Base-by-base conservation (phyloP, 2,329 filamentous ascomycete species). In the Alternaria incomplexa region DNA sequence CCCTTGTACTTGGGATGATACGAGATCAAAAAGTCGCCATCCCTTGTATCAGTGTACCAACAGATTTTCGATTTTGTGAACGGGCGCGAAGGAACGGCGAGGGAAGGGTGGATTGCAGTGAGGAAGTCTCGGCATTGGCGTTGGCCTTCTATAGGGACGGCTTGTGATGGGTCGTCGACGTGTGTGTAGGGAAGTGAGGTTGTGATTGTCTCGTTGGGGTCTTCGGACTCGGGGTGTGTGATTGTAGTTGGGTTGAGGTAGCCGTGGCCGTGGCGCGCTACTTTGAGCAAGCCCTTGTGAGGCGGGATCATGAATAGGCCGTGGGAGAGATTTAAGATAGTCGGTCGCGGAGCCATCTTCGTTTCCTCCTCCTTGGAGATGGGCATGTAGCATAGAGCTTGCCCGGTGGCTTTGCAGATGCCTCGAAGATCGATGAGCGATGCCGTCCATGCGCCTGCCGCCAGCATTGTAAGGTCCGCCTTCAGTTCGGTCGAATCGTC, bases 381-480 rank as follows among this genome's bases (percentile, higher is more conserved):
- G 66, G 88, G 85, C 68, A 97, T 83, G 81, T 96, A 97, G 12
- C 87, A 91, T 25, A 98, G 77, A 0, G 88, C 87, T 73, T 98
- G 95, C 13, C 93, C 95, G 0, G 93, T 97, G 3, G 94, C 91
- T 66, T 91, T 87, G 43, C 89, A 90, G 47, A 91, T 87, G 25
- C 93, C 92, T 50, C 89, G 85, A 1, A 97, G 83, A 78, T 97
- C 91, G 59, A 97, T 82, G 22, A 97, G 85, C 2, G 87, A 85
- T 3, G 90, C 87, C 3, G 92, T 93, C 94, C 95, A 98, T 5
- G 95, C 93, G 15, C 95, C 95, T 0, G 93, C 89, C 0, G 95
- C 93, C 3, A 97, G 85, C 58, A 97, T 84, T 32, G 92, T 90
- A 8, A 97, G 84, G 62, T 93, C 91, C 2, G 91, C 92, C 5